Conservation (phyloP, 2,329 filamentous ascomycete genomes). For the Beauveria rudraprayagi region DNA sequence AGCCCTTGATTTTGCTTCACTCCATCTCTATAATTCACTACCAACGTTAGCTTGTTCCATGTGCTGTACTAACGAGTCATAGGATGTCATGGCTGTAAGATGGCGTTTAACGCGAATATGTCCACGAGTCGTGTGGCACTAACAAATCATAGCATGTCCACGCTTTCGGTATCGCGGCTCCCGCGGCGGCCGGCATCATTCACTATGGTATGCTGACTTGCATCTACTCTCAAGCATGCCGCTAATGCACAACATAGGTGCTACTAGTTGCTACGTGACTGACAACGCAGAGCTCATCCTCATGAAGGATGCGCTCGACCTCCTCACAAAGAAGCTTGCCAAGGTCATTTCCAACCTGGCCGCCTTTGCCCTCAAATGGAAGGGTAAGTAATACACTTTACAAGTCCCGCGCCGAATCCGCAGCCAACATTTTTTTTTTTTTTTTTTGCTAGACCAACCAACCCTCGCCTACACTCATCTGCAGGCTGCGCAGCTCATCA, state of each 20-base stretch:
- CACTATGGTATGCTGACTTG: conserved; percentile 57
- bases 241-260: conserved; percentile 9
- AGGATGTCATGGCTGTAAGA: conserved; percentile 44
- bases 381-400: conserved; percentile 32
- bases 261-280: conserved; percentile 50
- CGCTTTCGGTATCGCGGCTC: conserved; percentile 64
- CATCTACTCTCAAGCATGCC: neutral
- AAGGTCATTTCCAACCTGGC: conserved; percentile 18
- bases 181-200: conserved; percentile 74
- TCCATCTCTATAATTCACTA: too few species aligned
- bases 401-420: too few species aligned
- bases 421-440: too few species aligned
- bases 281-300: conserved; percentile 76
- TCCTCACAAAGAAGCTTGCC: conserved; percentile 71
- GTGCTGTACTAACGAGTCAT: too few species aligned
- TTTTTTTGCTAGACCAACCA: conserved; percentile 35
- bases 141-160: conserved; percentile 47
- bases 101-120: too few species aligned
- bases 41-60: too few species aligned
- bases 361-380: conserved; percentile 64
- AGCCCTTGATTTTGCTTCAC: too few species aligned
- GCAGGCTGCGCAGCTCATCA: conserved; percentile 54
- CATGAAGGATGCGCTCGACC: conserved; percentile 52
- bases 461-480: conserved; percentile 72
- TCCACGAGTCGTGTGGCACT: too few species aligned